Evolutionary conservation across 2,329 filamentous ascomycete genomes (phyloP), one percentile per base, ranked within the genome.

Genomic region (Xylaria sp.): DNA sequence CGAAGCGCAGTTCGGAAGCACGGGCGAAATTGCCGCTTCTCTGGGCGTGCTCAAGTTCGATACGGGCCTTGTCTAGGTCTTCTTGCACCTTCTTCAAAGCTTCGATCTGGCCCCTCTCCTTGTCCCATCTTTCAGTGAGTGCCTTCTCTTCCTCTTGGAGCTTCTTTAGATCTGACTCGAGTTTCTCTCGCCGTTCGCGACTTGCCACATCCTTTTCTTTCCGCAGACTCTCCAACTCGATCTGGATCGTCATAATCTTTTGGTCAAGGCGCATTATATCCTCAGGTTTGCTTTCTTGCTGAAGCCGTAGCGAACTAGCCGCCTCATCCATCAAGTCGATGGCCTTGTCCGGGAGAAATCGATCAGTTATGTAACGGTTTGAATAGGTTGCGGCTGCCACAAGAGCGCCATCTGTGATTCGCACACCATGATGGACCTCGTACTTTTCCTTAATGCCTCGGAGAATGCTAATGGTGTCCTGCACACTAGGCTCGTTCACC

Each of bases 301-400:
- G 95, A 36, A 98, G 82, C 53, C 97, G 90, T 9, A 98, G 83
- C 24, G 94, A 93, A 68, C 93, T 97, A 1, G 95, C 94, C 9
- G 96, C 96, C 81, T 98, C 96, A 72, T 98, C 96, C 79, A 99
- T 96, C 17, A 98, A 81, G 78, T 98, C 96, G 71, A 99, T 98
- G 2, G 96, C 96, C 79, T 98, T 98, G 81, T 99, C 96, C 0
- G 96, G 96, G 0, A 98, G 84, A 80, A 97, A 98, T 1, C 96
- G 91, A 77, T 98, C 95, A 14, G 94, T 98, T 73, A 99, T 96
- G 79, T 98, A 99, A 60, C 96, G 92, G 76, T 98, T 98, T 70
- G 93, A 96, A 77, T 97, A 92, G 0, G 93, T 92, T 1, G 95
- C 94, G 2, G 96, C 95, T 1, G 96, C 94, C 14, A 99, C 95